These are phyloP conservation scores for Penicillium vulpinum DNA, from an alignment of 2,329 filamentous ascomycete species.

Conservation along the genomic window DNA sequence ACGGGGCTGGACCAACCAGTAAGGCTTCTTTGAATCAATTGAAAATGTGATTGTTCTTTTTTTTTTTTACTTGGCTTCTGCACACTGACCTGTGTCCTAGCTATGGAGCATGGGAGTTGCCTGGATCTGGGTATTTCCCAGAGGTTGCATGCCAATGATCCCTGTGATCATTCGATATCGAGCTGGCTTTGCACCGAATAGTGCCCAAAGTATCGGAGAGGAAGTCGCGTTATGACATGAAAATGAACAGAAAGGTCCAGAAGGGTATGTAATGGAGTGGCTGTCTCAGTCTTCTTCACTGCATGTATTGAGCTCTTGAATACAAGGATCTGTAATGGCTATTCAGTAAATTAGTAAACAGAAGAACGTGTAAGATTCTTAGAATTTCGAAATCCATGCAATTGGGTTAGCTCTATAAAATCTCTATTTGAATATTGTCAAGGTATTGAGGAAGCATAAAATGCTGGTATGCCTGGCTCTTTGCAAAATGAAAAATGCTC, in stretches of 20 bases:
- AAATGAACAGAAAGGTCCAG: background rate
- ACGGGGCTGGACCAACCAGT: conserved; percentile 11
- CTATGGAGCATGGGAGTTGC: background rate
- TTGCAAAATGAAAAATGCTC: background rate
- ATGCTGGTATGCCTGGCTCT: background rate
- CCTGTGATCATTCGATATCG: background rate
- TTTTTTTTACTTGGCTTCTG: background rate
- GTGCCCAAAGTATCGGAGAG: background rate
- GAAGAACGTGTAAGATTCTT: background rate
- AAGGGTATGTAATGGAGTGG: background rate
- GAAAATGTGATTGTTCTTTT: conserved; percentile 15
- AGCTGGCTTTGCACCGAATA: background rate
- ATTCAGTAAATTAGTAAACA: background rate
- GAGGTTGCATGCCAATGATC: background rate
- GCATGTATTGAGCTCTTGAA: conserved; percentile 1
- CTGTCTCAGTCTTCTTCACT: background rate
- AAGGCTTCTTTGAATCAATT: conserved; percentile 14
- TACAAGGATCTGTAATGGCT: background rate
- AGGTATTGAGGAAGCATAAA: background rate
- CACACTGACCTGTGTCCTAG: background rate
- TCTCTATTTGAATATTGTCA: background rate
- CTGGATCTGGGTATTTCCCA: background rate
- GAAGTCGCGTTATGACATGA: background rate
- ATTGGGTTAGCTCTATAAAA: background rate
- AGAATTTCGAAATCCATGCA: background rate